phyloP scores from a whole-genome alignment of 805 yeast species.

The Candida corydali region DNA sequence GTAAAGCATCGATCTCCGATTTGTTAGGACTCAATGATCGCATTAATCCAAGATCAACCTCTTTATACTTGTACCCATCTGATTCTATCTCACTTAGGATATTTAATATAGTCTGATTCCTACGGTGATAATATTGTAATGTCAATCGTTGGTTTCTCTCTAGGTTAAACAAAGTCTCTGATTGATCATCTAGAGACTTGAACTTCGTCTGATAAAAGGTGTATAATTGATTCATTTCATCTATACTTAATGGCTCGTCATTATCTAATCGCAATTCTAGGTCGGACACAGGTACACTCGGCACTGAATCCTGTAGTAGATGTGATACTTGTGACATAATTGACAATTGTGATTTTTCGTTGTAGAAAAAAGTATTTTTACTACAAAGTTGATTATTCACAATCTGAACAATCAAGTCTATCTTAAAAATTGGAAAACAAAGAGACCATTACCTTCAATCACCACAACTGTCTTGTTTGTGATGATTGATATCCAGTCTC shows the following conservation, averaged over 20 bases:
- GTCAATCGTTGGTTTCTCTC: constrained; percentile 35
- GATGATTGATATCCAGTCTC: too few species aligned
- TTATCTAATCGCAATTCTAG: too few species aligned
- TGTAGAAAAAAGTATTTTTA: too few species aligned
- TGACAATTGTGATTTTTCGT: constrained; percentile 2
- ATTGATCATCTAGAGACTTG: constrained; percentile 17
- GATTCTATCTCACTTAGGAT: constrained; percentile 14
- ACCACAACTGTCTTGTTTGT: too few species aligned
- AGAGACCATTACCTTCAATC: too few species aligned
- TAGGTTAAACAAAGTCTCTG: constrained; percentile 24
- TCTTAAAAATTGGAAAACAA: too few species aligned
- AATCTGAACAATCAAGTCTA: too few species aligned
- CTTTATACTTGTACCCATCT: background rate
- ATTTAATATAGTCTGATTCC: constrained; percentile 35
- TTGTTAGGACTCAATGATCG: background rate
- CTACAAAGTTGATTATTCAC: too few species aligned
- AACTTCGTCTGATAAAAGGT: constrained; percentile 25
- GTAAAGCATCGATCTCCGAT: constrained; percentile 11
- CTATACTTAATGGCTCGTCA: too few species aligned
- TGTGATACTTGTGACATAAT: constrained; percentile 15
- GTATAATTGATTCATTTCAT: constrained; percentile 21
- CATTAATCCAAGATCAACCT: background rate
- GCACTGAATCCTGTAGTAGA: background rate
- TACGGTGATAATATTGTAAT: constrained; percentile 27
- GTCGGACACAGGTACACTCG: too few species aligned